Base-by-base conservation (phyloP, 345 rosid species). In the Cardiospermum halicacabum region DNA sequence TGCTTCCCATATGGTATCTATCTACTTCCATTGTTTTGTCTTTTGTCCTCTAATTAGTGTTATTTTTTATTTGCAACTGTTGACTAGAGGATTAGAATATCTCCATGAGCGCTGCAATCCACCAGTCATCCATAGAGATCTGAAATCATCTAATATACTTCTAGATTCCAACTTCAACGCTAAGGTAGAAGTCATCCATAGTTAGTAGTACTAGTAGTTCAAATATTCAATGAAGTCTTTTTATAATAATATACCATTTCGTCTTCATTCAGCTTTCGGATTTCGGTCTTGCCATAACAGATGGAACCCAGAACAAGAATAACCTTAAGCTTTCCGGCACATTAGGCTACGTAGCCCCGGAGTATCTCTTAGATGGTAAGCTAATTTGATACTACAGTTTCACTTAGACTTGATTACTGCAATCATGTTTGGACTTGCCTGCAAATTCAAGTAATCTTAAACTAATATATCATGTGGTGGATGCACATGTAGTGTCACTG, bases 341-440 rank as follows among this genome's bases (percentile, higher is more conserved):
- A 0, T 77, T 91, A 69, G 99, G 99, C 51, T 94, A 94, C 61
- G 85, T 94, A 11, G 99, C 99, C 18, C 99, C 99, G 0, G 99
- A 94, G 80, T 94, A 94, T 64, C 80, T 94, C 61, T 74, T 89
- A 50, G 89, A 90, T 56, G 99, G 99, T 94, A 85, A 64, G 76
- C 54, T 61, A 49, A 45, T 49, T 21, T 31, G 16, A 12, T 26
- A 26, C 27, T 58, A 13, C 22, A 25, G 26, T 26, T 31, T 18
- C 28, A 51, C 42, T 37, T 58, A 40, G 65, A 50, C 58, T 40
- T 5, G 32, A 53, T 47, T 22, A 47, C 53, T 66, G 58, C 56
- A 40, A 65, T 70, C 27, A 68, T 73, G 67, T 65, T 54, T 31
- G 64, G 13, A 47, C 60, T 31, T 27, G 28, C 15, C n/a, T 1